These are phyloP conservation scores for Pseudopithomyces maydicus DNA, from an alignment of 2,329 filamentous ascomycete genomes.

Conservation along the genomic window DNA sequence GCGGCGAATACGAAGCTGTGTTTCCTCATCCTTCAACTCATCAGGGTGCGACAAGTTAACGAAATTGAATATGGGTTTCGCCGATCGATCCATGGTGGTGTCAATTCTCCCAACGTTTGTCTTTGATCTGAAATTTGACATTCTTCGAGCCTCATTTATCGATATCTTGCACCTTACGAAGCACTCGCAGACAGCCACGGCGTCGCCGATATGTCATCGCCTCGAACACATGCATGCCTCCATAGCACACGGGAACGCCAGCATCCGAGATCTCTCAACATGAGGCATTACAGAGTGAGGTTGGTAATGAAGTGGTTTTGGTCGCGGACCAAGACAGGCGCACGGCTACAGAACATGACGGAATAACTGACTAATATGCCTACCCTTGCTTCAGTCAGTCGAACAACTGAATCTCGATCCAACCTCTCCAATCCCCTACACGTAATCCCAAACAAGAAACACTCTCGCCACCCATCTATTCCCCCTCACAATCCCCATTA, in stretches of 20 bases:
- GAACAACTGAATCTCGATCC: no score
- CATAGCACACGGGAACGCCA: slow-evolving; percentile 6
- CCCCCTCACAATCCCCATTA: no score
- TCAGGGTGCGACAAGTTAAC: slow-evolving; percentile 38
- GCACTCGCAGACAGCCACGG: background rate
- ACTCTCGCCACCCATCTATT: no score
- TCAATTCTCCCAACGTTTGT: background rate
- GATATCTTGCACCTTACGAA: background rate
- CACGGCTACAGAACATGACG: background rate
- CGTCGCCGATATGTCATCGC: slow-evolving; percentile 8
- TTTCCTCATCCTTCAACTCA: slow-evolving; percentile 38
- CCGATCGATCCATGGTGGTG: slow-evolving; percentile 28
- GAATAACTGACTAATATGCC: slow-evolving; percentile 2
- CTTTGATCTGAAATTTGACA: background rate
- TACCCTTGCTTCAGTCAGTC: background rate
- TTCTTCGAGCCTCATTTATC: background rate
- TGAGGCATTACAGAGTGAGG: slow-evolving; percentile 1
- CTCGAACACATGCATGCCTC: slow-evolving; percentile 13
- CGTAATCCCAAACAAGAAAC: background rate
- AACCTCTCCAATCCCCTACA: background rate
- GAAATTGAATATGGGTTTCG: slow-evolving; percentile 34
- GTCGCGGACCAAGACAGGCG: background rate
- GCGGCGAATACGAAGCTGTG: slow-evolving; percentile 35
- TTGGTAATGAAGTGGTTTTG: slow-evolving; percentile 7
- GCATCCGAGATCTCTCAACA: slow-evolving; percentile 1